Base-by-base conservation (phyloP, 352 stramenopile species). In the Pythium aphanidermatum region DNA sequence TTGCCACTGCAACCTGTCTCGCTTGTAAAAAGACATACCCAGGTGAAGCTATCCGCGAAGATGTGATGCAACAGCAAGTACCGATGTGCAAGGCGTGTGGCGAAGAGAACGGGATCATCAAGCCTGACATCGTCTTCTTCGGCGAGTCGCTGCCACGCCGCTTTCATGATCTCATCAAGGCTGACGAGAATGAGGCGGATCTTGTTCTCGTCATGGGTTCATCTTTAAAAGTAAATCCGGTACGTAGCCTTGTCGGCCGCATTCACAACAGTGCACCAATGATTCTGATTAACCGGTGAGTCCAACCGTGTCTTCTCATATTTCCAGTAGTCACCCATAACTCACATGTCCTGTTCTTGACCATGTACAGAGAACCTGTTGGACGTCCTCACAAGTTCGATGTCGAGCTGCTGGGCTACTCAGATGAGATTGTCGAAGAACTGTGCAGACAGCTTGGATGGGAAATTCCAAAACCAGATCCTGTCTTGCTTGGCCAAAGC, bases 171-270 rank as follows among this genome's bases (percentile, higher is more conserved):
- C 77, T 78, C 26, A 86, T 89, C 30, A 85, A 84, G 60, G 70
- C 62, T 30, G 77, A 87, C 48, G 81, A 88, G 61, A 65, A 71
- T 35, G 77, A 83, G 53, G 92, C 86, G 14, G 96, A 99, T 68
- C 75, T 98, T 5, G 70, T 99, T 24, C 86, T 99, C 30, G 95
- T 99, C n/a, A 98, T 99, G 78, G 97, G 97, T 34, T 99, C 97
- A 10, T 98, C 91, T 9, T 70, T 99, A 8, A 96, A 96, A 45
- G 97, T 99, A 30, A 90, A 94, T 40, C 96, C 97, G 16, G 92
- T 99, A 19, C 85, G 88, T 12, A 84, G 76, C 48, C 83, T 97
- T 25, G 80, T 92, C 27, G 73, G 80, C n/a, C 73, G 80, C 25
- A 88, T 92, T 41, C 70, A 73, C 27, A 86, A 87, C 58, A 61